phyloP scores from a whole-genome alignment of 2,329 filamentous ascomycete genomes.

The Alternaria viburni region DNA sequence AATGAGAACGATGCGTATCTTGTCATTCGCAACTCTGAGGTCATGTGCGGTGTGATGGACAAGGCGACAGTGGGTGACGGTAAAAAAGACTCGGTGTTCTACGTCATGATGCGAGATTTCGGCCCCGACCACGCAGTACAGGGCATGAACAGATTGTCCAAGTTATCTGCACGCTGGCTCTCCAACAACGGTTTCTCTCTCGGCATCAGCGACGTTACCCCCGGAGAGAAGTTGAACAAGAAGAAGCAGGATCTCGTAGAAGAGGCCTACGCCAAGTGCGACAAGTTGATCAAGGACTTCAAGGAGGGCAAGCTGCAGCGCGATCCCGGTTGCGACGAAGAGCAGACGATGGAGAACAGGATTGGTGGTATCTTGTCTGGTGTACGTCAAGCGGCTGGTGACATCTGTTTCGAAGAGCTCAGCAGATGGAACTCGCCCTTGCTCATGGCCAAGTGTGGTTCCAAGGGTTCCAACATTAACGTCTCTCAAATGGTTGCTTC shows the following conservation, averaged over 20 bases:
- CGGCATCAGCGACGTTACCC: slow-evolving; percentile 92
- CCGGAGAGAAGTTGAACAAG: slow-evolving; percentile 71
- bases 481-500: slow-evolving; percentile 98
- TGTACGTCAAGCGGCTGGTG: slow-evolving; percentile 88
- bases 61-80: slow-evolving; percentile 96
- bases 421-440: slow-evolving; percentile 91
- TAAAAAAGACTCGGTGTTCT: slow-evolving; percentile 98
- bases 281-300: slow-evolving; percentile 81
- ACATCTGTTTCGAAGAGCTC: slow-evolving; percentile 86
- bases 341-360: slow-evolving; percentile 87
- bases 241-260: slow-evolving; percentile 79
- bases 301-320: slow-evolving; percentile 83
- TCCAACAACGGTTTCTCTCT: slow-evolving; percentile 95
- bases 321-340: slow-evolving; percentile 86
- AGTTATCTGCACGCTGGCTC: slow-evolving; percentile 85
- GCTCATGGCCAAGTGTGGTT: slow-evolving; percentile 96
- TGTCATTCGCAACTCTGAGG: slow-evolving; percentile 92
- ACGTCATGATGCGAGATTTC: slow-evolving; percentile 93
- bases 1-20: slow-evolving; percentile 81
- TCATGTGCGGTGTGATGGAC: slow-evolving; percentile 98
- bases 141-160: slow-evolving; percentile 93
- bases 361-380: slow-evolving; percentile 91
- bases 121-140: slow-evolving; percentile 86
- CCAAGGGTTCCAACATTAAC: slow-evolving; percentile 97
- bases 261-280: slow-evolving; percentile 79